Conservation (phyloP, 352 stramenopile species). For the Phytopythium boreale region DNA sequence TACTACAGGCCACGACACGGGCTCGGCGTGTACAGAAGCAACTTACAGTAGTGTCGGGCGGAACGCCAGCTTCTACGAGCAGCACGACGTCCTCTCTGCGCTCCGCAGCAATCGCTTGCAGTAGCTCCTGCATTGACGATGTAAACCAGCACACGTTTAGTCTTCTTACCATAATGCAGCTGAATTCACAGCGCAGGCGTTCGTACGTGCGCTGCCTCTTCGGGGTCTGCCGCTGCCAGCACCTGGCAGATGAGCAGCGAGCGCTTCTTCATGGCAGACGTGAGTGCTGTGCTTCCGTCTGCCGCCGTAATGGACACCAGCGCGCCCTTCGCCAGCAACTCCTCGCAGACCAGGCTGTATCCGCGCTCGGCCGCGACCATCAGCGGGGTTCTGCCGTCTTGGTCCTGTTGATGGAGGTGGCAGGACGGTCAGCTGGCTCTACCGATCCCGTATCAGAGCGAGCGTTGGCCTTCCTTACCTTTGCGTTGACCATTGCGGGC, state of each 20-base stretch:
- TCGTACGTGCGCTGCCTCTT: conserved; percentile 25
- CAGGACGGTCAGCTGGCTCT: background rate
- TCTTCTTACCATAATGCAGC: background rate
- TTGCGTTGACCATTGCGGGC: conserved; percentile 13
- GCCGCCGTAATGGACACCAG: conserved; percentile 15
- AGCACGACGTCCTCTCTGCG: conserved; percentile 27
- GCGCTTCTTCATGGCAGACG: conserved; percentile 16
- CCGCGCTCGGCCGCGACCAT: conserved; percentile 28
- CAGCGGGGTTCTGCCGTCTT: conserved; percentile 25
- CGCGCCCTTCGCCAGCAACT: conserved; percentile 25
- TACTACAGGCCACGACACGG: background rate
- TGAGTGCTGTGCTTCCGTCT: conserved; percentile 22
- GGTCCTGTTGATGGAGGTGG: conserved; percentile 14
- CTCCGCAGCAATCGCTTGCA: conserved; percentile 22
- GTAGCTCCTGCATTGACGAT: conserved; percentile 14
- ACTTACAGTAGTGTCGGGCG: conserved; percentile 22
- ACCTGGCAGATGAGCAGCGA: conserved; percentile 29
- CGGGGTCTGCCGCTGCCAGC: conserved; percentile 20
- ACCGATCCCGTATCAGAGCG: background rate
- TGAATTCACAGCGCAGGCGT: background rate
- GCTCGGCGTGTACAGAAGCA: background rate
- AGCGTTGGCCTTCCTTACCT: conserved; percentile 5
- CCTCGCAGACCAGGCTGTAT: conserved; percentile 33
- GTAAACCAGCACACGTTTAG: conserved; percentile 1
- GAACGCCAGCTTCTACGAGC: conserved; percentile 30